Evolutionary conservation across 2,329 filamentous ascomycete genomes (phyloP).

Genomic region (Arthrobotrys sphaeroides): DNA sequence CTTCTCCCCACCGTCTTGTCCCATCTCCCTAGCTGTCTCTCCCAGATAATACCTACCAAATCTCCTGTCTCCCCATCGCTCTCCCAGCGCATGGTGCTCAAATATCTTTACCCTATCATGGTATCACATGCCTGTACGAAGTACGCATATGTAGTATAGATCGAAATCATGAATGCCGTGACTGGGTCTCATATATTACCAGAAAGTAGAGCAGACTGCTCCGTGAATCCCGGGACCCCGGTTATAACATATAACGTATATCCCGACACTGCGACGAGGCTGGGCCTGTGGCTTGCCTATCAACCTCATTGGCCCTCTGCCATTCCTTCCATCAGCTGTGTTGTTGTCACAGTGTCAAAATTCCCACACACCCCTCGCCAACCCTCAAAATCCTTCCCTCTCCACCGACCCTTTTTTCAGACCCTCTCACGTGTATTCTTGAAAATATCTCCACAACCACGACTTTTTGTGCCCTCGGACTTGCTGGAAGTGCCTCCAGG

Average conservation of each 20-base stretch:
- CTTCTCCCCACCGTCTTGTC: not conserved
- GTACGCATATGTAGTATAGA: not conserved
- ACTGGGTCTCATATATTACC: not conserved
- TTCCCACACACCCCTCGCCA: slow-evolving; percentile 40
- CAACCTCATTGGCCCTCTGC: slow-evolving; percentile 15
- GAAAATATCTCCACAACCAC: slow-evolving; percentile 50
- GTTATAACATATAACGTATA: not conserved
- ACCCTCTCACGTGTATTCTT: slow-evolving; percentile 30
- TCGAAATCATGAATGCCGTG: slow-evolving; percentile 7
- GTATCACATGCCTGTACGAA: slow-evolving; percentile 16
- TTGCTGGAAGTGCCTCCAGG: slow-evolving; percentile 16
- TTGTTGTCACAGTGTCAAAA: slow-evolving; percentile 40
- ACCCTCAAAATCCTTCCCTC: slow-evolving; percentile 14
- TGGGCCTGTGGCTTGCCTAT: slow-evolving; percentile 15
- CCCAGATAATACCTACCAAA: not conserved
- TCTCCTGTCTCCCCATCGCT: not conserved
- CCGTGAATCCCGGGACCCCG: not conserved
- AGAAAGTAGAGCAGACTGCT: not conserved
- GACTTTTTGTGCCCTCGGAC: not conserved
- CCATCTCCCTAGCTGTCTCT: not conserved
- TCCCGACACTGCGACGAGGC: not conserved
- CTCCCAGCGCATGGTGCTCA: not conserved
- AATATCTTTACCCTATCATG: not conserved
- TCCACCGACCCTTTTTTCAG: not conserved
- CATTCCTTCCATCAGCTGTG: slow-evolving; percentile 12